Conservation (phyloP, 2,329 filamentous ascomycete species). For the Exserohilum turcica region DNA sequence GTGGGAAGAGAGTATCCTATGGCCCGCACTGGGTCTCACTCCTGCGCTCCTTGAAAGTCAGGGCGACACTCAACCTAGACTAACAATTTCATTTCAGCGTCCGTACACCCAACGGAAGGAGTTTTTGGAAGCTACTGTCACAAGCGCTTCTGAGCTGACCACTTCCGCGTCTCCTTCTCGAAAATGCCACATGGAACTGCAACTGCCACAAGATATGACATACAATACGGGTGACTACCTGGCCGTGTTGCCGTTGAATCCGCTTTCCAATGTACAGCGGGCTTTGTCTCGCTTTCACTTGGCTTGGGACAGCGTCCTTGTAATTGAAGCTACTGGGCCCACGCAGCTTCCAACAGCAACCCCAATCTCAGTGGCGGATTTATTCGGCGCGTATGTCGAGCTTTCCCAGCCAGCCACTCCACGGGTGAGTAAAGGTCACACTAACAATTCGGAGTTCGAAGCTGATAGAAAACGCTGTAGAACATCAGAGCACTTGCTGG, state of each 20-base stretch:
- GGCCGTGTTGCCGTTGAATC: slow-evolving; percentile 70
- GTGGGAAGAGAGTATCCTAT: not conserved
- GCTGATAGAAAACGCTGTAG: too few relatives aligned
- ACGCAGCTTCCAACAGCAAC: not conserved
- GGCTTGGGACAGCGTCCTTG: slow-evolving; percentile 10
- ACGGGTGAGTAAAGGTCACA: not conserved
- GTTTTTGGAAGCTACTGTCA: not conserved
- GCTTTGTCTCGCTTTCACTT: slow-evolving; percentile 17
- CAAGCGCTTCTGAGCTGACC: not conserved
- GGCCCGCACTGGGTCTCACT: not conserved
- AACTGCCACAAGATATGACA: not conserved
- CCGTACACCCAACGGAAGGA: not conserved
- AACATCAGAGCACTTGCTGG: not conserved
- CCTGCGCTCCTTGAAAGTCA: not conserved
- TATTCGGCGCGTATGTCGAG: not conserved
- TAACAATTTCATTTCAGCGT: not conserved
- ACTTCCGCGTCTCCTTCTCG: not conserved
- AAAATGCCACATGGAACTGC: not conserved
- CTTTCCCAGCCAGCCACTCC: not conserved
- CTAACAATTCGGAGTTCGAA: not conserved
- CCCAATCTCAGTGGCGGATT: not conserved
- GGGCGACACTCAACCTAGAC: not conserved
- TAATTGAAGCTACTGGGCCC: not conserved
- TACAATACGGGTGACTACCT: slow-evolving; percentile 70
- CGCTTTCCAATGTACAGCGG: slow-evolving; percentile 14